Evolutionary conservation across 2,329 filamentous ascomycete species (phyloP).

Genomic region (Aspergillus unguis): DNA sequence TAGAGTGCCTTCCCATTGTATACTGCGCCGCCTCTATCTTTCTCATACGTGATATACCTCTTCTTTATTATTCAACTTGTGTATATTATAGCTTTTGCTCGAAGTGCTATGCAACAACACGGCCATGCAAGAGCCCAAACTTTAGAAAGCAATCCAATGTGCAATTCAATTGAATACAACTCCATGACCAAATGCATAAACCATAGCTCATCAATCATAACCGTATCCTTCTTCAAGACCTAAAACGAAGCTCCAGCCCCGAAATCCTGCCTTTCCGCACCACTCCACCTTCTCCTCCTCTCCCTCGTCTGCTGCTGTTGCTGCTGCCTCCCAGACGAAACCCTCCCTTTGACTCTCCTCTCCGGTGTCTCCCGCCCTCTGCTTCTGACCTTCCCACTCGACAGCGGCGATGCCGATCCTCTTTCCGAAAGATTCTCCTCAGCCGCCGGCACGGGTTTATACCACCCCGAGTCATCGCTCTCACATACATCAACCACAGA

Average conservation of each 20-base stretch:
- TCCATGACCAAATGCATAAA: conserved; percentile 3
- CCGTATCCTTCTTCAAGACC: background rate
- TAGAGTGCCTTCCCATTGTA: background rate
- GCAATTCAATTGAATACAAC: background rate
- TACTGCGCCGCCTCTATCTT: background rate
- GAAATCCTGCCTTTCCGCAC: conserved; percentile 16
- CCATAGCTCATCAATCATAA: background rate
- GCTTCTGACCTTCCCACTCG: background rate
- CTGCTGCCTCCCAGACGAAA: conserved; percentile 9
- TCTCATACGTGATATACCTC: background rate
- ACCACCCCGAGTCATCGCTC: conserved; percentile 24
- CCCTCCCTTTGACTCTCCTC: conserved; percentile 11
- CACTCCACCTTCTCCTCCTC: conserved; percentile 21
- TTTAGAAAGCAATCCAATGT: background rate
- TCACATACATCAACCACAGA: conserved; percentile 22
- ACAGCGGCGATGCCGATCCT: background rate
- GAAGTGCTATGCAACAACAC: background rate
- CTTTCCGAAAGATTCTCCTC: background rate
- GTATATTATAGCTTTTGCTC: conserved; percentile 3
- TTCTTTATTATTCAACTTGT: background rate
- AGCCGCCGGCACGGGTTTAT: conserved; percentile 6
- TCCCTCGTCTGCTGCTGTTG: conserved; percentile 19
- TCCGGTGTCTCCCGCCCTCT: conserved; percentile 15
- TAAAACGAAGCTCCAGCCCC: conserved; percentile 7
- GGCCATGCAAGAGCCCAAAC: conserved; percentile 2